These are phyloP conservation scores for Cajanus cajan DNA, from an alignment of 306 rosid genomes.

Conservation along the genomic window DNA sequence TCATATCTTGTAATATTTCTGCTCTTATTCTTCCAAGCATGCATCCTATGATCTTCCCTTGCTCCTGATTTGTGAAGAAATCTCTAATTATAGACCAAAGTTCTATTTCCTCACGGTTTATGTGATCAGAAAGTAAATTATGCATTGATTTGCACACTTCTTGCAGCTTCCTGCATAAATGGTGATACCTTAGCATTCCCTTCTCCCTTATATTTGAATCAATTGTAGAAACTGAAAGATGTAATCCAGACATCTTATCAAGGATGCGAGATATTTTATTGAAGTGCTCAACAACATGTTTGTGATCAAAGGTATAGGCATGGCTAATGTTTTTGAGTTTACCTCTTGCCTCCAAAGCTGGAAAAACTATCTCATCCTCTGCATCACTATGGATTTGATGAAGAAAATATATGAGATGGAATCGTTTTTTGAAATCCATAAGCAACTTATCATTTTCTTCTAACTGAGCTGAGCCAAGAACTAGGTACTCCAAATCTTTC, in stretches of 20 bases:
- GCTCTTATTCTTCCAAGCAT: slow-evolving; percentile 87
- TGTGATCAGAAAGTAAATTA: slow-evolving; percentile 55
- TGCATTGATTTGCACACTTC: slow-evolving; percentile 73
- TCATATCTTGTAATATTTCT: slow-evolving; percentile 78
- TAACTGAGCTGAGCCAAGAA: slow-evolving; percentile 72
- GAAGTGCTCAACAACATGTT: slow-evolving; percentile 64
- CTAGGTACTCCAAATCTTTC: slow-evolving; percentile 86
- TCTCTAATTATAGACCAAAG: slow-evolving; percentile 81
- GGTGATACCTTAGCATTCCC: slow-evolving; percentile 42
- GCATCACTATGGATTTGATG: slow-evolving; percentile 85
- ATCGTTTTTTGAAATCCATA: slow-evolving; percentile 58
- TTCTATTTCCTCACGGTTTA: slow-evolving; percentile 77
- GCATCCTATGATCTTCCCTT: slow-evolving; percentile 71
- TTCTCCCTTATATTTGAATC: slow-evolving; percentile 40
- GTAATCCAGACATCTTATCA: slow-evolving; percentile 58
- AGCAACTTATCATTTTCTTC: slow-evolving; percentile 55
- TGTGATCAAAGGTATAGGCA: slow-evolving; percentile 84
- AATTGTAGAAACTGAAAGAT: slow-evolving; percentile 43
- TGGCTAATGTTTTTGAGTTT: slow-evolving; percentile 76
- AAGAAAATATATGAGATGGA: slow-evolving; percentile 61
- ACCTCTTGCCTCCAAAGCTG: slow-evolving; percentile 87
- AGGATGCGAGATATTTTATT: slow-evolving; percentile 56
- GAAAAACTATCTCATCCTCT: slow-evolving; percentile 93
- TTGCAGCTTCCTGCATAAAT: slow-evolving; percentile 62
- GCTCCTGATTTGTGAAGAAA: slow-evolving; percentile 69